Evolutionary conservation across 306 rosid species (phyloP).

Genomic region (Prunus mume): DNA sequence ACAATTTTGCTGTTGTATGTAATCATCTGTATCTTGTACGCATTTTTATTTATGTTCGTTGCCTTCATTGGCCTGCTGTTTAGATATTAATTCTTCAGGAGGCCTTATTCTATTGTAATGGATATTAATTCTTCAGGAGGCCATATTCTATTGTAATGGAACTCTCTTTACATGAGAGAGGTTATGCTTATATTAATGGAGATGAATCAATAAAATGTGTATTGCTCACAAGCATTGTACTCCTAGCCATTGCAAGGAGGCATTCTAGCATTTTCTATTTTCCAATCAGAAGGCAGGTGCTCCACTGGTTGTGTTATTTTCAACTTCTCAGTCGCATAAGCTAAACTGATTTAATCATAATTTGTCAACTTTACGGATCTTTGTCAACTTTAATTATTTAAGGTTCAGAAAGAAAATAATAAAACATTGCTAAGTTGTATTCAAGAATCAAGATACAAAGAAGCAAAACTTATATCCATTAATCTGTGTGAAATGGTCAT

Average conservation of each 20-base stretch:
- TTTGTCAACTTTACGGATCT: no score
- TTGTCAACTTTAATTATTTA: no score
- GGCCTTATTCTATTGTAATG: neutral
- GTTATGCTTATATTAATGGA: neutral
- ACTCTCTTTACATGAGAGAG: neutral
- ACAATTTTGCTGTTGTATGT: conserved; percentile 24
- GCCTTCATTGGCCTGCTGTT: neutral
- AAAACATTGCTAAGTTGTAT: no score
- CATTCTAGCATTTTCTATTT: neutral
- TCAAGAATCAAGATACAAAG: neutral
- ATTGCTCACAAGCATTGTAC: neutral
- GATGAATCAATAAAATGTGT: neutral
- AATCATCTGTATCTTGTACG: conserved; percentile 9
- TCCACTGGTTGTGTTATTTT: neutral
- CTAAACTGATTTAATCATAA: neutral
- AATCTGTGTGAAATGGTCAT: neutral
- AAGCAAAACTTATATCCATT: neutral
- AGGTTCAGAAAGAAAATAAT: no score
- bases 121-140: neutral
- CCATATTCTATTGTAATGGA: neutral
- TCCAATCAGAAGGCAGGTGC: neutral
- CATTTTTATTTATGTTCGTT: neutral
- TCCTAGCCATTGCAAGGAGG: neutral
- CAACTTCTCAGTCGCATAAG: neutral
- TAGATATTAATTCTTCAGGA: neutral